Evolutionary conservation across 2,329 filamentous ascomycete genomes (phyloP).

Genomic region (Neonectria punicea): DNA sequence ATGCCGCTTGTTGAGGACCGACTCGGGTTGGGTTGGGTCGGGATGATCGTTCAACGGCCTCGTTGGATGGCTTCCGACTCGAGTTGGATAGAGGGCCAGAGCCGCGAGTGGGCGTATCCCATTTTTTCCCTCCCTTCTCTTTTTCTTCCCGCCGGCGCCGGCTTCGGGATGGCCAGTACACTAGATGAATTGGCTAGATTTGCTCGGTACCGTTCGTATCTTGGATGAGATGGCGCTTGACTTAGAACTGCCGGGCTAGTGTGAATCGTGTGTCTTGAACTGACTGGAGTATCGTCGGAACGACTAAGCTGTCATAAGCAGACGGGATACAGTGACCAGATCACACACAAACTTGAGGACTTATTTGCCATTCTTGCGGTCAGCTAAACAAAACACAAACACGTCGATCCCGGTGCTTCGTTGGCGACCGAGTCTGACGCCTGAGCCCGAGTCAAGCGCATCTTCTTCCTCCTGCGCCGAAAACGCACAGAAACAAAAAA

Average conservation of each 20-base stretch:
- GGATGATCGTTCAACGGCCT: conserved; percentile 11
- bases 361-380: background rate
- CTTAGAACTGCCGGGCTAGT: background rate
- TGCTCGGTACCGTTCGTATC: conserved; percentile 9
- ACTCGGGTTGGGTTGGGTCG: conserved; percentile 15
- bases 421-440: background rate
- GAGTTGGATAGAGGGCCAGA: conserved; percentile 23
- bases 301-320: conserved; percentile 17
- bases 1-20: conserved; percentile 20
- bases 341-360: background rate
- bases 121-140: background rate
- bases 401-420: background rate
- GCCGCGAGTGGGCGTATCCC: conserved; percentile 11
- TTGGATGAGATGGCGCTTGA: conserved; percentile 4
- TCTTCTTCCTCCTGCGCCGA: no score
- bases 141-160: background rate
- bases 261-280: background rate
- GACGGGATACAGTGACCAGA: background rate
- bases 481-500: background rate
- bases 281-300: background rate
- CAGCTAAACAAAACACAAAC: background rate
- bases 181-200: background rate
- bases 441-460: background rate
- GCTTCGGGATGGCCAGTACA: no score
- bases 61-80: conserved; percentile 15